Evolutionary conservation across 169 alveolate genomes (phyloP).

Genomic region (Babesia microti): DNA sequence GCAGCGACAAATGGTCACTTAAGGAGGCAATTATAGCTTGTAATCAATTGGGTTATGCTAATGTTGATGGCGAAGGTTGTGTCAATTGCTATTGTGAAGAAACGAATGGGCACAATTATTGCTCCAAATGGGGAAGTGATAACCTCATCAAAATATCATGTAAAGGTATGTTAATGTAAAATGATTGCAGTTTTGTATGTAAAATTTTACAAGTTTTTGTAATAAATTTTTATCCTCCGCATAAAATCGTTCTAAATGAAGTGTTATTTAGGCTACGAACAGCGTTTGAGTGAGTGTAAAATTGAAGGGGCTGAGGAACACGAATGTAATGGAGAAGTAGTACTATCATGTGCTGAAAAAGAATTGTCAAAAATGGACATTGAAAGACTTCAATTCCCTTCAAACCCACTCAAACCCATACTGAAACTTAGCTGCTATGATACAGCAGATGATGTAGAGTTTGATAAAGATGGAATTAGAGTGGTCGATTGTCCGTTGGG

Average conservation of each 20-base stretch:
- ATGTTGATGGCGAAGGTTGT: slow-evolving; percentile 14
- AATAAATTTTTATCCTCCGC: too few species aligned
- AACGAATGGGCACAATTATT: slow-evolving; percentile 49
- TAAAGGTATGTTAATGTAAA: too few species aligned
- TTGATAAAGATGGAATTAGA: slow-evolving; percentile 43
- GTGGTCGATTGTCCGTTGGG: slow-evolving; percentile 37
- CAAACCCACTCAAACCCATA: too few species aligned
- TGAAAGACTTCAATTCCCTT: too few species aligned
- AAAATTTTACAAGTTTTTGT: too few species aligned
- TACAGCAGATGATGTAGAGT: slow-evolving; percentile 46
- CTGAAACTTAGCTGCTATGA: too few species aligned
- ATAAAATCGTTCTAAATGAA: too few species aligned
- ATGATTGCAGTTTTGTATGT: too few species aligned
- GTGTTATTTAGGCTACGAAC: slow-evolving; percentile 20
- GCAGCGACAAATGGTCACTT: slow-evolving; percentile 69
- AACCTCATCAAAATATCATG: too few species aligned
- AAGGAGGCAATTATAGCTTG: slow-evolving; percentile 71
- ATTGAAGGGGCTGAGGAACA: slow-evolving; percentile 39
- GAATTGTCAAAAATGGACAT: too few species aligned
- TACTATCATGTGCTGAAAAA: slow-evolving; percentile 55
- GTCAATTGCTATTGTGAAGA: slow-evolving; percentile 50
- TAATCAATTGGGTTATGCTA: slow-evolving; percentile 66
- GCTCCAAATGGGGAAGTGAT: too few species aligned
- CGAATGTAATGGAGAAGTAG: slow-evolving; percentile 53
- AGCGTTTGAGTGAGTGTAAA: slow-evolving; percentile 20